Evolutionary conservation across 805 yeast species (phyloP).

Genomic region (Ogataea corticis): DNA sequence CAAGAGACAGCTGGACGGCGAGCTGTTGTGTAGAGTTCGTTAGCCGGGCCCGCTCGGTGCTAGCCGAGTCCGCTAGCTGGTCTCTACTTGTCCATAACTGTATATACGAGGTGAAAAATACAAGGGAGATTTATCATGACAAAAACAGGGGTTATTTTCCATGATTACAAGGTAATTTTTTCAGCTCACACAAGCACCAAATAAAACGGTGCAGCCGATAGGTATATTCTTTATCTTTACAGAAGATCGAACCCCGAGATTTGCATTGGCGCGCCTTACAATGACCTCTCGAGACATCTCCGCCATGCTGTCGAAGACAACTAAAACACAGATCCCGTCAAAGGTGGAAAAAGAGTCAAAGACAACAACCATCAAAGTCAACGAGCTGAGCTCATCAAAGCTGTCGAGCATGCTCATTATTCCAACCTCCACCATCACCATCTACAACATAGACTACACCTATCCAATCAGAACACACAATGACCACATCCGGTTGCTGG

Average conservation of each 20-base stretch:
- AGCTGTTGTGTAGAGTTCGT: conserved; percentile 73
- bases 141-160: no score
- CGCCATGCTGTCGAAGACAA: background rate
- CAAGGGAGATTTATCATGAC: no score
- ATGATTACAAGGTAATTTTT: no score
- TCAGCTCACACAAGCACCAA: no score
- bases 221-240: no score
- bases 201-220: no score
- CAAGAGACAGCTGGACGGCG: conserved; percentile 66
- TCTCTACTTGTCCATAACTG: background rate
- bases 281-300: background rate
- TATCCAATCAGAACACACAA: conserved; percentile 1
- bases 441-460: background rate
- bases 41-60: no score
- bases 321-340: no score
- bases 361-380: no score
- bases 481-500: conserved; percentile 7
- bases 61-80: conserved; percentile 46
- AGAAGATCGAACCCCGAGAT: no score
- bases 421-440: background rate
- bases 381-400: no score
- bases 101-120: background rate
- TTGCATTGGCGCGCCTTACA: no score
- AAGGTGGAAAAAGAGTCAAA: background rate
- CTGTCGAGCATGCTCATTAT: background rate